These are phyloP conservation scores for Paraconiothyrium brasiliense DNA, from an alignment of 2,329 filamentous ascomycete species.

Conservation along the genomic window DNA sequence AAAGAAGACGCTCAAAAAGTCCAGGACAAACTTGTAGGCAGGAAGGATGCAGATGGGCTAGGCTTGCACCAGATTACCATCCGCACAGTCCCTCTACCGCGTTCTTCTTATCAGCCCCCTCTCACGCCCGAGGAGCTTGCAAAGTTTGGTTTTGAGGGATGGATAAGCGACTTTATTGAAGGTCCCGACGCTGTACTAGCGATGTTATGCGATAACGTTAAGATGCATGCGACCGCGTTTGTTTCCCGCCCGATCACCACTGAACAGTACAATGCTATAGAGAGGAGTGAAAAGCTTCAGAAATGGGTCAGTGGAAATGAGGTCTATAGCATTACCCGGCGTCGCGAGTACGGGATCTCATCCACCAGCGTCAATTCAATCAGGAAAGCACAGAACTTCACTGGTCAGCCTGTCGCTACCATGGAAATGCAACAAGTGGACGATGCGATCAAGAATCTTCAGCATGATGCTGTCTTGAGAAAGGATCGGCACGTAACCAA, in stretches of 20 bases:
- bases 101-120: constrained; percentile 66
- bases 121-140: constrained; percentile 65
- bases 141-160: constrained; percentile 76
- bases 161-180: constrained; percentile 78
- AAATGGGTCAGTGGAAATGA: constrained; percentile 76
- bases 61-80: constrained; percentile 76
- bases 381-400: constrained; percentile 73
- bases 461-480: constrained; percentile 52
- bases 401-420: constrained; percentile 76
- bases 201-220: constrained; percentile 82
- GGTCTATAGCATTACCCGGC: constrained; percentile 66
- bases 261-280: constrained; percentile 73
- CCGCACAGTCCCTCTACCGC: constrained; percentile 66
- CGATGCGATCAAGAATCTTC: constrained; percentile 57
- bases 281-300: constrained; percentile 63
- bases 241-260: constrained; percentile 70
- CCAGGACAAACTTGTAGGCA: constrained; percentile 69
- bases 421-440: constrained; percentile 70
- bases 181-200: constrained; percentile 86
- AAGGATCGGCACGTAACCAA: constrained; percentile 51
- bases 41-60: constrained; percentile 53
- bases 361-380: constrained; percentile 74
- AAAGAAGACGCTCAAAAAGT: constrained; percentile 78
- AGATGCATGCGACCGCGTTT: constrained; percentile 74
- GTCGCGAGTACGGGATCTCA: constrained; percentile 82